Evolutionary conservation across 768 basidiomycete species (phyloP).

Genomic region (Leccinum sublutescens): DNA sequence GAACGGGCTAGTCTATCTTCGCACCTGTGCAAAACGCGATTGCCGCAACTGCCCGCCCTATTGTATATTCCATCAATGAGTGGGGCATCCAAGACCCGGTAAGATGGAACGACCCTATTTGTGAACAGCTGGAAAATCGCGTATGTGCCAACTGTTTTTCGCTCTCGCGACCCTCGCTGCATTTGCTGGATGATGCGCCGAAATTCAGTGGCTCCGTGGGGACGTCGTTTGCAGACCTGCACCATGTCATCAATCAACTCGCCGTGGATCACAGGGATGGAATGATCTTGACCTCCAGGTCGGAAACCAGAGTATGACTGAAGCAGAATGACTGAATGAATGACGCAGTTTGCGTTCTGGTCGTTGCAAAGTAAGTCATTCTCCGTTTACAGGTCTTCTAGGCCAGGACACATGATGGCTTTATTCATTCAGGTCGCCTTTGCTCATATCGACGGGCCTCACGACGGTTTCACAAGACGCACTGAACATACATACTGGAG

Average conservation of each 20-base stretch:
- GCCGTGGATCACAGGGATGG: conserved; percentile 46
- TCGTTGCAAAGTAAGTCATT: conserved; percentile 10
- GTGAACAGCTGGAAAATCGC: conserved; percentile 54
- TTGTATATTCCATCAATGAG: conserved; percentile 51
- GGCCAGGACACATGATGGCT: background rate
- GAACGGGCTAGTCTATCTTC: background rate
- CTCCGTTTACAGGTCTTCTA: background rate
- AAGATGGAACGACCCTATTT: conserved; percentile 40
- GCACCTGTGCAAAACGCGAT: conserved; percentile 10
- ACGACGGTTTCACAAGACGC: conserved; percentile 1
- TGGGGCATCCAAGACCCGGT: conserved; percentile 54
- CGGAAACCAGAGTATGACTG: conserved; percentile 45
- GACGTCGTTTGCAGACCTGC: conserved; percentile 10
- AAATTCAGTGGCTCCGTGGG: conserved; percentile 8
- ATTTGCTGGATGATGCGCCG: background rate
- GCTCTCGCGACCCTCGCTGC: background rate
- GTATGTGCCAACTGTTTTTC: conserved; percentile 27
- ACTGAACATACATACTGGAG: conserved; percentile 2
- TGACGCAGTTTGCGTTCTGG: conserved; percentile 15
- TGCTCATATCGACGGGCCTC: conserved; percentile 18
- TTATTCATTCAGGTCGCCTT: conserved; percentile 8
- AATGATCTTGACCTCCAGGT: conserved; percentile 57
- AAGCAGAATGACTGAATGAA: conserved; percentile 1
- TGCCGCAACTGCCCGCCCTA: conserved; percentile 2
- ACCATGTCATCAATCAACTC: conserved; percentile 14